Base-by-base conservation (phyloP, 75 land plant species). In the Pinus albicaulis region DNA sequence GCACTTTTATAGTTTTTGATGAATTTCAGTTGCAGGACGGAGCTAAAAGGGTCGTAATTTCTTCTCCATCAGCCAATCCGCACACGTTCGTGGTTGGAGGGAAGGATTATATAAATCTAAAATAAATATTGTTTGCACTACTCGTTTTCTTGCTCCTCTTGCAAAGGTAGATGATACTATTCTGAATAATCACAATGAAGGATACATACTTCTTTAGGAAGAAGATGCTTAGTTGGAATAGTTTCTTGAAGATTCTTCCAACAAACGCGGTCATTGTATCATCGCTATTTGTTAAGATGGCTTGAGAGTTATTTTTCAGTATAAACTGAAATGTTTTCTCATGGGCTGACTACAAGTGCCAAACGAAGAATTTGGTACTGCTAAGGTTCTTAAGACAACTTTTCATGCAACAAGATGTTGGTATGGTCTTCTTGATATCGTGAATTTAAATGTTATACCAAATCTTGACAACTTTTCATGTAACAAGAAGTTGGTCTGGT, bases 41-140 rank as follows among this genome's bases (percentile, higher is more conserved):
- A 64, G 98, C 98, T 16, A 97, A 94, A 87, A 97, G 94, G 77
- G 98, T 97, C 14, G 83, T 97, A n/a, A 97, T 97, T 48, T 94
- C 98, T 24, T 98, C 98, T 58, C 99, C 99, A 59, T 97, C 98
- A 19, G 98, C 88, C 77, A 98, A 97, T 85, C 95, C 99, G 3
- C 99, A 98, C 0, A 97, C 94, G 99, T 97, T 90, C 82, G 99
- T 94, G 72, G 88, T 92, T 60, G 98, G 99, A 23, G 98, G 92
- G 12, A 97, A 97, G 74, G 74, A 5, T 78, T 83, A 0, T 97
- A 97, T 83, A 84, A 91, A 41, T 87, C 95, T 59, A 89, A 65
- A 71, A 90, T 90, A 95, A 82, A 89, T 48, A 80, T 97, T 77
- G 95, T 94, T 72, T 97, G 99, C 84, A 97, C 95, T 1, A 97